Evolutionary conservation across 2,329 filamentous ascomycete genomes (phyloP), one percentile per base, ranked within the genome.

Genomic region (Paecilomyces variotii): DNA sequence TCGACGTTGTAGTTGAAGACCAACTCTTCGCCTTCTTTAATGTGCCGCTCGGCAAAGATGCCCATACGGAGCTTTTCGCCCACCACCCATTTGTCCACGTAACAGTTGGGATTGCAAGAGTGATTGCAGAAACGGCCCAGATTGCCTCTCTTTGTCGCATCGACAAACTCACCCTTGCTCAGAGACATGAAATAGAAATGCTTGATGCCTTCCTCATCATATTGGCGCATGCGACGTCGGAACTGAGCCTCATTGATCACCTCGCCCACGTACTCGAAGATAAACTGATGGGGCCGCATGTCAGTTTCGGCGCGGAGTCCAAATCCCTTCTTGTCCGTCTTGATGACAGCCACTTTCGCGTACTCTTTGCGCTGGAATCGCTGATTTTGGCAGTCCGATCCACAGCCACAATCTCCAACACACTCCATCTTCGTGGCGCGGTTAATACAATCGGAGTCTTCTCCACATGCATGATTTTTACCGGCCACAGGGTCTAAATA

Each of bases 151-250:
- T 94, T 96, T 9, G 94, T 99, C 25, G 94, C 94, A 76, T 99
- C 94, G 60, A 99, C 91, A 70, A 97, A 99, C 74, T 97, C 94
- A 68, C 87, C 90, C 74, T 96, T 96, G 70, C 86, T 96, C 62
- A 99, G 86, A 28, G 94, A 97, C 94, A 99, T 99, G 79, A 99
- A 99, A 77, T 99, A 99, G 74, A 99, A 99, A 76, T 99, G 94
- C 74, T 95, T 96, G 81, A 99, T 97, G 61, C 92, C 92, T 73
- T 97, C 91, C 54, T 94, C 84, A 70, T 97, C 91, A 75, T 99
- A 99, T 69, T 95, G 89, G 45, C 91, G 79, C 87, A 95, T 97
- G 61, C 94, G 90, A 59, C 87, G 86, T 58, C 91, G 89, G 71
- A 97, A 97, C 10, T 88, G 88, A 30, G 85, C 83, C 76, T 99